Evolutionary conservation across 805 yeast genomes (phyloP).

Genomic region (Candida argentea): DNA sequence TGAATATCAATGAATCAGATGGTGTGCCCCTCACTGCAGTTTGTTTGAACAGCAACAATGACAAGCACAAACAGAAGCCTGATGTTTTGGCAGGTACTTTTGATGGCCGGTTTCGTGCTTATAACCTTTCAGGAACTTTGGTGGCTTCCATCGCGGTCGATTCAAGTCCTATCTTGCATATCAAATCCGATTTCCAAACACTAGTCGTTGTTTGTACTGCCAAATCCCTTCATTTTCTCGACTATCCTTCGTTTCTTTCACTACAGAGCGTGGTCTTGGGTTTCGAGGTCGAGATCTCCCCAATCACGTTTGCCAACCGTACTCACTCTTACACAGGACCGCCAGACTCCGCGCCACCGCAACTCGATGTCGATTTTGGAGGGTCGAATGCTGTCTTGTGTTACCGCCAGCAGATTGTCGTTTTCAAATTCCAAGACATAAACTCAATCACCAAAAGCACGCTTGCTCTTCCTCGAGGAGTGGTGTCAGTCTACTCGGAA

Average conservation of each 20-base stretch:
- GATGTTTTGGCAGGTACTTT: conserved; percentile 19
- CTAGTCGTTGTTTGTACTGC: conserved; percentile 13
- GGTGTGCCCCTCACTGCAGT: conserved; percentile 11
- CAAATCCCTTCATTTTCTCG: conserved; percentile 9
- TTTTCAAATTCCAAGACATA: conserved; percentile 11
- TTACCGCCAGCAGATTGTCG: conserved; percentile 11
- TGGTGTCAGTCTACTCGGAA: conserved; percentile 7
- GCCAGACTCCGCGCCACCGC: conserved; percentile 1
- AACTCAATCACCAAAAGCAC: conserved; percentile 1
- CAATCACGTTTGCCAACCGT: conserved; percentile 4
- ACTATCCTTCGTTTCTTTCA: conserved; percentile 7
- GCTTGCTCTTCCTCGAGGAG: conserved; percentile 8
- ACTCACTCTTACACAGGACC: conserved; percentile 4
- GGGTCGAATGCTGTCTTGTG: conserved; percentile 19
- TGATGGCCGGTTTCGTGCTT: conserved; percentile 14
- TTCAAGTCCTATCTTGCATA: conserved; percentile 7
- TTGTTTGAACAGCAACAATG: conserved; percentile 10
- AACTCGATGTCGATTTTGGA: conserved; percentile 24
- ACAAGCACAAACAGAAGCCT: conserved; percentile 12
- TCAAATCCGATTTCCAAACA: conserved; percentile 19
- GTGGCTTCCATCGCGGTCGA: conserved; percentile 5
- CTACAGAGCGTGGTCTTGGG: conserved; percentile 8
- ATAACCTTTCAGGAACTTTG: conserved; percentile 16
- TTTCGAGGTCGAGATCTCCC: conserved; percentile 5
- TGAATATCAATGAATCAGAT: conserved; percentile 3